A percentile compares a stretch with the other conserved stretches of the same genome.
Evolutionary conservation across 257 asterid species (phyloP).

Genomic region (Hygrophila difformis): DNA sequence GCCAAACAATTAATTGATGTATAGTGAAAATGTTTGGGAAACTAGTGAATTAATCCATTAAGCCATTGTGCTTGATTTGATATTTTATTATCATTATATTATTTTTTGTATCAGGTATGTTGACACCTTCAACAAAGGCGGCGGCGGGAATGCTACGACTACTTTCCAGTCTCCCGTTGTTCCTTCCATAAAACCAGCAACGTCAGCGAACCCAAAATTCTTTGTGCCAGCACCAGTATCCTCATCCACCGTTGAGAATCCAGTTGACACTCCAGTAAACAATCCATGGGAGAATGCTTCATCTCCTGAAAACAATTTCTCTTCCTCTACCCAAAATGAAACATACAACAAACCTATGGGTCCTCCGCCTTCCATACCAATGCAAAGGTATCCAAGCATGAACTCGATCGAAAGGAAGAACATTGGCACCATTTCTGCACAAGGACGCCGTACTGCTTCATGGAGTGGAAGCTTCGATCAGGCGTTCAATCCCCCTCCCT

Average conservation of each 20-base stretch:
- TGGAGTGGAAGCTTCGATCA: slow-evolving; percentile 79
- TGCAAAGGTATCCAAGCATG: slow-evolving; percentile 75
- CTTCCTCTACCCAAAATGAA: slow-evolving; percentile 27
- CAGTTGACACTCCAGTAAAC: slow-evolving; percentile 21
- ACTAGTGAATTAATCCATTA: too few species aligned
- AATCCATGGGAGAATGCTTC: slow-evolving; percentile 24
- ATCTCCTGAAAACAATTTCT: slow-evolving; percentile 22
- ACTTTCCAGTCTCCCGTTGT: slow-evolving; percentile 55
- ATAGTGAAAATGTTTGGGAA: too few species aligned
- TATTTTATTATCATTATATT: too few species aligned
- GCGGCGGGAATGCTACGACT: slow-evolving; percentile 56
- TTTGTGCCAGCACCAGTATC: slow-evolving; percentile 62
- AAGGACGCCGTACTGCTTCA: slow-evolving; percentile 72
- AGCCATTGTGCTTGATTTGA: slow-evolving; percentile 3
- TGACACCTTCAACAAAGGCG: slow-evolving; percentile 60
- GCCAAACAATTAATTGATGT: too few species aligned
- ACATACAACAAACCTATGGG: slow-evolving; percentile 28
- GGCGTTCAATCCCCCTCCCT: slow-evolving; percentile 36
- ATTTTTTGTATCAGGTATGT: slow-evolving; percentile 27
- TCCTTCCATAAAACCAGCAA: slow-evolving; percentile 51
- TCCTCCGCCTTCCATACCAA: slow-evolving; percentile 23
- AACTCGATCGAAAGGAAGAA: slow-evolving; percentile 28
- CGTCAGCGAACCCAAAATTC: slow-evolving; percentile 49
- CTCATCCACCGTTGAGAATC: slow-evolving; percentile 33
- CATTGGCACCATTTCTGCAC: slow-evolving; percentile 21